Evolutionary conservation across 176 grass and related monocot species (phyloP).

Genomic region (Triticum turgidum): DNA sequence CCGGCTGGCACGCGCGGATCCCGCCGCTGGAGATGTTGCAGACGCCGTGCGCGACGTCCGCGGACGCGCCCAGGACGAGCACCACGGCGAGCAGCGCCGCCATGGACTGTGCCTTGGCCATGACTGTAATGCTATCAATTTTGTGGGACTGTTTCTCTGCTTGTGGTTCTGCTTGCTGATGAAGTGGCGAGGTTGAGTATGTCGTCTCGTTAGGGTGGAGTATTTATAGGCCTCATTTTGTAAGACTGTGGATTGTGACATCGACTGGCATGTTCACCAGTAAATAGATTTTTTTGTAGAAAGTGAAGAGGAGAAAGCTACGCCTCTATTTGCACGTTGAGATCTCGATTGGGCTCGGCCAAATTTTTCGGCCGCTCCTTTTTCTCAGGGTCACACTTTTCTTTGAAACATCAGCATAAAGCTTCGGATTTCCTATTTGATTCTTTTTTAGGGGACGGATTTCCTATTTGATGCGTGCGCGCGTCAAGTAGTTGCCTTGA

Average conservation of each 20-base stretch:
- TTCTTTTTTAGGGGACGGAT: too few relatives aligned
- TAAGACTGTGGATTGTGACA: background rate
- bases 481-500: too few relatives aligned
- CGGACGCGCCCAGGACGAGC: background rate
- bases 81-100: background rate
- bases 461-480: too few relatives aligned
- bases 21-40: slow-evolving; percentile 42
- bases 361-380: background rate
- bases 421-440: too few relatives aligned
- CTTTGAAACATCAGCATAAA: background rate
- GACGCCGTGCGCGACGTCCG: slow-evolving; percentile 22
- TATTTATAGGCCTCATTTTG: background rate
- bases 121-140: background rate
- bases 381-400: background rate
- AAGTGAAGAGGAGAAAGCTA: background rate
- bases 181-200: background rate
- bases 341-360: background rate
- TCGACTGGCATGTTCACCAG: background rate
- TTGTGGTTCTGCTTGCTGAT: background rate
- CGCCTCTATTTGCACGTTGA: background rate
- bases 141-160: background rate
- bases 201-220: background rate
- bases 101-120: background rate
- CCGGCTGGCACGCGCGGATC: slow-evolving; percentile 38
- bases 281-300: background rate